A percentile compares a stretch with the other conserved stretches of the same genome.
These are phyloP conservation scores for Colletotrichum siamense DNA, from an alignment of 2,329 filamentous ascomycete genomes.

Conservation along the genomic window DNA sequence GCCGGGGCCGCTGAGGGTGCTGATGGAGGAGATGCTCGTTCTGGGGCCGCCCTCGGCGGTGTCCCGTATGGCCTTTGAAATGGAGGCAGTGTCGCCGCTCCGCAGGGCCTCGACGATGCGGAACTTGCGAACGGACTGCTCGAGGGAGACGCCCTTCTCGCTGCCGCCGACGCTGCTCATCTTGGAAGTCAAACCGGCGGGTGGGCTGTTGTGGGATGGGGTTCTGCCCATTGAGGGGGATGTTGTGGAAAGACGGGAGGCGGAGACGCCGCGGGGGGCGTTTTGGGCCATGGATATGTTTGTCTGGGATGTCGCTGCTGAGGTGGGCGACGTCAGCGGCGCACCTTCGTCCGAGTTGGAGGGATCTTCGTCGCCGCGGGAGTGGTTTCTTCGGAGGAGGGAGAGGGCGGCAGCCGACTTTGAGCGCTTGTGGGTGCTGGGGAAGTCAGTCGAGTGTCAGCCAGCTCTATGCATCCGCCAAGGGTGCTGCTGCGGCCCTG, in stretches of 20 bases:
- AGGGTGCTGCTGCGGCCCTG: neutral
- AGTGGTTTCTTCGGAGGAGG: conserved; percentile 59
- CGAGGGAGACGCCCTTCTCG: conserved; percentile 67
- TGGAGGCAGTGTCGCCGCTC: conserved; percentile 88
- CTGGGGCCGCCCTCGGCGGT: conserved; percentile 57
- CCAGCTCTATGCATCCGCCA: neutral
- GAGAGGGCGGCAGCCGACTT: conserved; percentile 58
- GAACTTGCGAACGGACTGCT: conserved; percentile 94
- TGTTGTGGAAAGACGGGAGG: conserved; percentile 50
- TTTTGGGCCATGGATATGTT: conserved; percentile 41
- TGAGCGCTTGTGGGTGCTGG: conserved; percentile 55
- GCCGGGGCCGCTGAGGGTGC: conserved; percentile 44
- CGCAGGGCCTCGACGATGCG: conserved; percentile 91
- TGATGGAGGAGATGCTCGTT: conserved; percentile 62
- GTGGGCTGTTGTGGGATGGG: conserved; percentile 38
- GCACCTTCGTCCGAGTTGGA: conserved; percentile 53
- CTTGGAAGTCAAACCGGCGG: conserved; percentile 15
- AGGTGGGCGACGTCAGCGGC: conserved; percentile 34
- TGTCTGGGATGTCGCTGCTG: conserved; percentile 33
- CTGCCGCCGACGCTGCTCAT: conserved; percentile 23
- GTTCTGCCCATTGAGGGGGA: conserved; percentile 46
- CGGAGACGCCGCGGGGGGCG: conserved; percentile 45
- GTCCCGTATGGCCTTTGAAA: conserved; percentile 84
- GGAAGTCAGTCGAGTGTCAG: conserved; percentile 17
- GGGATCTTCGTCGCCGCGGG: conserved; percentile 58